phyloP scores from a whole-genome alignment of 2,329 filamentous ascomycete species.

The Colletotrichum gigasporum region DNA sequence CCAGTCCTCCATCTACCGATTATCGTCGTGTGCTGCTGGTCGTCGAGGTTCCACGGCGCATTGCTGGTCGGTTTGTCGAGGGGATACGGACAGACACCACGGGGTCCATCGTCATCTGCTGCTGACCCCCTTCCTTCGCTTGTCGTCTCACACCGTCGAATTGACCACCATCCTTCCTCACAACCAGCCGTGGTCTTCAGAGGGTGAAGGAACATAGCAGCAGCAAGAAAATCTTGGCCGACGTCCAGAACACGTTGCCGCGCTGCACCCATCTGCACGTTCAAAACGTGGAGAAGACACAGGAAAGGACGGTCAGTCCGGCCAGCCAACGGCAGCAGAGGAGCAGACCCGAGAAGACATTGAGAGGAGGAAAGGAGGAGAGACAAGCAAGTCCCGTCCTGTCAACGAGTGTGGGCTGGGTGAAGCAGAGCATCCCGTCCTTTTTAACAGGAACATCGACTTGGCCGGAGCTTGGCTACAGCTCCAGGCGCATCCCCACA shows the following conservation, averaged over 20 bases:
- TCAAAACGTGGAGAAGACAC: slow-evolving; percentile 18
- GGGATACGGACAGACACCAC: neutral
- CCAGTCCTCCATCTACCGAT: neutral
- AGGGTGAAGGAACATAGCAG: neutral
- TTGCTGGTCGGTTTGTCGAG: neutral
- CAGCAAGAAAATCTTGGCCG: neutral
- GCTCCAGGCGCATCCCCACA: neutral
- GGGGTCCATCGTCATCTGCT: slow-evolving; percentile 4
- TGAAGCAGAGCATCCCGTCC: slow-evolving; percentile 27
- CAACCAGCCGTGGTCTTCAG: neutral
- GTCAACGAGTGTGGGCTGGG: neutral
- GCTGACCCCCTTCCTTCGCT: slow-evolving; percentile 7
- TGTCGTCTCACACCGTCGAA: neutral
- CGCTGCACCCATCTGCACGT: slow-evolving; percentile 17
- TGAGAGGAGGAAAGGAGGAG: neutral
- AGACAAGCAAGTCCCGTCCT: slow-evolving; percentile 15
- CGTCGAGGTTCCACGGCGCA: slow-evolving; percentile 1
- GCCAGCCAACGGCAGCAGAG: neutral
- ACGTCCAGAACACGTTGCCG: neutral
- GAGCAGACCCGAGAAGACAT: neutral
- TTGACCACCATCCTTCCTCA: neutral
- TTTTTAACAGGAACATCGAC: slow-evolving; percentile 30
- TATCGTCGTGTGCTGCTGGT: neutral
- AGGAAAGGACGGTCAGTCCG: neutral
- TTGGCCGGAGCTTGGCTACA: slow-evolving; percentile 21